phyloP scores from a whole-genome alignment of 192 early-diverging fungal species.

The Backusella westeae region DNA sequence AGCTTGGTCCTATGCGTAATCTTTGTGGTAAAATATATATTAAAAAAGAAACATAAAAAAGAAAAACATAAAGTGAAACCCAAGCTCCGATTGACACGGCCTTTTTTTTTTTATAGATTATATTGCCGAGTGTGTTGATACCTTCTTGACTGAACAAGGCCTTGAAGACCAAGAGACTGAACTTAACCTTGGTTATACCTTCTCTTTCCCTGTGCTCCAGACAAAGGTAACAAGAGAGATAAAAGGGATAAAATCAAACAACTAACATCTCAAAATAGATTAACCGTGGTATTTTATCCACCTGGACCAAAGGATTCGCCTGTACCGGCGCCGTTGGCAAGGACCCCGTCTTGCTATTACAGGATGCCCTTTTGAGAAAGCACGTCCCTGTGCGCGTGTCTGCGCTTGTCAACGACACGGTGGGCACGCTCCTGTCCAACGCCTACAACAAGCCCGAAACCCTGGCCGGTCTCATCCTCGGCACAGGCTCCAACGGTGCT shows the following conservation, averaged over 20 bases:
- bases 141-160: constrained; percentile 60
- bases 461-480: constrained; percentile 86
- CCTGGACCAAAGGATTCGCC: constrained; percentile 92
- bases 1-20: constrained; percentile 50
- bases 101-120: constrained; percentile 63
- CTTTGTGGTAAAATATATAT: constrained; percentile 37
- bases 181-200: constrained; percentile 83
- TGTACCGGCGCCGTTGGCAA: constrained; percentile 73
- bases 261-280: constrained; percentile 37
- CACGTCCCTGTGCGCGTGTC: constrained; percentile 74
- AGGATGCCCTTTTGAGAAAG: constrained; percentile 75
- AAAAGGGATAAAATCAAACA: not conserved
- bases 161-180: constrained; percentile 20
- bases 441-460: constrained; percentile 82
- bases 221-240: constrained; percentile 38
- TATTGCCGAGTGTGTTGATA: constrained; percentile 83
- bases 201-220: constrained; percentile 95
- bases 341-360: constrained; percentile 81
- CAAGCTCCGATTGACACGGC: not conserved
- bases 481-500: constrained; percentile 95
- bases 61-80: constrained; percentile 4
- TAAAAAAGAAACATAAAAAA: not conserved
- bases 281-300: constrained; percentile 60
- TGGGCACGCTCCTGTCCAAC: constrained; percentile 88
- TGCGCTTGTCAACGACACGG: constrained; percentile 97